Conservation (phyloP, 768 basidiomycete genomes). For the Calocybe indica region DNA sequence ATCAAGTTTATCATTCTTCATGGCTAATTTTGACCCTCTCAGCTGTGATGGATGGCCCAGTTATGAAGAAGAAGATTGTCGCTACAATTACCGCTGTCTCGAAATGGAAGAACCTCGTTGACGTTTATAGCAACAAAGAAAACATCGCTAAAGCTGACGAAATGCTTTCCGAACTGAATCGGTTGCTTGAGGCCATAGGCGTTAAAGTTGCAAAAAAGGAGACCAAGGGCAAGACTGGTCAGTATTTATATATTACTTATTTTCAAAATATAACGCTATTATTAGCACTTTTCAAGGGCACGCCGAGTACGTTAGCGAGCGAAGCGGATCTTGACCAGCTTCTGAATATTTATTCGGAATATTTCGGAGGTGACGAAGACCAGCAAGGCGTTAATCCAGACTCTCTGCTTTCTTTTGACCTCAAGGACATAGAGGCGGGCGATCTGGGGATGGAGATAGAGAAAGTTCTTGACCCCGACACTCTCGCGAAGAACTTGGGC, state of each 20-base stretch:
- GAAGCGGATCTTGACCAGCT: constrained; percentile 1
- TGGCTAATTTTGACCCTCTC: not conserved
- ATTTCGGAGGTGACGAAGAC: not conserved
- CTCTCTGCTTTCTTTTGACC: constrained; percentile 12
- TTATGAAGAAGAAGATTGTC: not conserved
- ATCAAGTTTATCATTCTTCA: not conserved
- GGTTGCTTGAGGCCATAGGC: too few species aligned
- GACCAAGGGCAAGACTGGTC: too few species aligned
- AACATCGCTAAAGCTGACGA: not conserved
- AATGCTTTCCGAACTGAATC: constrained; percentile 1
- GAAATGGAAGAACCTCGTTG: not conserved
- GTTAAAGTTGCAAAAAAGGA: too few species aligned
- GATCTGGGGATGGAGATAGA: constrained; percentile 8
- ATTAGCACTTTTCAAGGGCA: too few species aligned
- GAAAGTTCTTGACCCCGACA: constrained; percentile 1
- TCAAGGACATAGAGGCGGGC: constrained; percentile 1
- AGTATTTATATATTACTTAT: too few species aligned
- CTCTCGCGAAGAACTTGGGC: constrained; percentile 11
- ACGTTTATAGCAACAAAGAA: not conserved
- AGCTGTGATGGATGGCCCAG: not conserved
- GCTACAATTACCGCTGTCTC: not conserved
- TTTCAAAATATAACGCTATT: too few species aligned
- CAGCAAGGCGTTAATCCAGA: not conserved
- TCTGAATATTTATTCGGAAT: not conserved
- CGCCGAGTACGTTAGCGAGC: too few species aligned